A percentile compares a stretch with the other conserved stretches of the same genome.
These are phyloP conservation scores for Phytophthora hybrid DNA, from an alignment of 352 stramenopile species.

Conservation along the genomic window DNA sequence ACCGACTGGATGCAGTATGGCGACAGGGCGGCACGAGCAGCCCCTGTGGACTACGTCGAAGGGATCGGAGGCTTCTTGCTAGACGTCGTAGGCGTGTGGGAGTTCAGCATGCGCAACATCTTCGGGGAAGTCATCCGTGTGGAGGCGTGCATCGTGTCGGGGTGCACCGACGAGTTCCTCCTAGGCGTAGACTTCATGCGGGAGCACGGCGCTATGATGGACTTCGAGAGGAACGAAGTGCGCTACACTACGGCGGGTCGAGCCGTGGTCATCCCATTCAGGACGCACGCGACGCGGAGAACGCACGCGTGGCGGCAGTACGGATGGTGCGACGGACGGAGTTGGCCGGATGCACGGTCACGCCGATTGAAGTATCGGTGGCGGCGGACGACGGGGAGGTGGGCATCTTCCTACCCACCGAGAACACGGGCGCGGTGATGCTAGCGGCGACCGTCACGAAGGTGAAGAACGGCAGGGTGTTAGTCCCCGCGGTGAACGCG, in stretches of 20 bases:
- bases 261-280: background rate
- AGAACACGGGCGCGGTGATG: background rate
- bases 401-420: background rate
- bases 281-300: background rate
- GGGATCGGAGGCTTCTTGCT: slow-evolving; percentile 14
- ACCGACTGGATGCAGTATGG: slow-evolving; percentile 8
- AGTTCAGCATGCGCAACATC: background rate
- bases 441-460: background rate
- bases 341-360: background rate
- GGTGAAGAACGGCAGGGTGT: background rate
- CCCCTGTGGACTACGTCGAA: slow-evolving; percentile 5
- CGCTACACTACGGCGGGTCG: background rate
- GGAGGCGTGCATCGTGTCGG: background rate
- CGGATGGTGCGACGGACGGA: background rate
- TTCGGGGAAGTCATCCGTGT: background rate
- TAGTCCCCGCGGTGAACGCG: background rate
- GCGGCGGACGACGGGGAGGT: background rate
- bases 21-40: background rate
- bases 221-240: background rate
- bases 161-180: background rate
- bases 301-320: background rate
- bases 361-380: background rate
- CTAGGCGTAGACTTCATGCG: background rate
- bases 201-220: background rate
- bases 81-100: slow-evolving; percentile 5